phyloP scores from a whole-genome alignment of 352 stramenopile species.

The Thraustochytrium sp. region DNA sequence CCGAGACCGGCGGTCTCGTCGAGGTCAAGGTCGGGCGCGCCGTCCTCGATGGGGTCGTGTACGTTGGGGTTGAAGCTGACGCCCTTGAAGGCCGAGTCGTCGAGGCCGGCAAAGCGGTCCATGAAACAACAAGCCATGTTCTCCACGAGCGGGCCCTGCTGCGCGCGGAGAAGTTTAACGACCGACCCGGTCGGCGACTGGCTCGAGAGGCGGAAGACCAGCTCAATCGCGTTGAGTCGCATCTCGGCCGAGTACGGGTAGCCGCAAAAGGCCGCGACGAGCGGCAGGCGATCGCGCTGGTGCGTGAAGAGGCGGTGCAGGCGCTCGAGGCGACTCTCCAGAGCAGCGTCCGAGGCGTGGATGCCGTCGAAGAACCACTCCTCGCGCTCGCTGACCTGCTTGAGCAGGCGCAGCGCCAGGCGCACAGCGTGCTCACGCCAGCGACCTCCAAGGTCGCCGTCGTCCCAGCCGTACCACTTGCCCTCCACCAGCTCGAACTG shows the following conservation, averaged over 20 bases:
- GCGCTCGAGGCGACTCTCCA: constrained; percentile 28
- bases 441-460: constrained; percentile 17
- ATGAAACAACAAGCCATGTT: neutral
- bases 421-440: neutral
- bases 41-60: neutral
- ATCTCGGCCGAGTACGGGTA: constrained; percentile 38
- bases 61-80: neutral
- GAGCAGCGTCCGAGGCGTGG: neutral
- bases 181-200: constrained; percentile 8
- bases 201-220: neutral
- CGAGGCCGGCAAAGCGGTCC: neutral
- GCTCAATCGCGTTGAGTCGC: constrained; percentile 26
- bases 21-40: neutral
- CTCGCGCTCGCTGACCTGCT: constrained; percentile 5
- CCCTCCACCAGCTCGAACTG: neutral
- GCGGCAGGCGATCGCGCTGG: neutral
- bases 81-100: neutral
- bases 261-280: constrained; percentile 8
- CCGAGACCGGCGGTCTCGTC: neutral
- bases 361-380: constrained; percentile 25
- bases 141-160: neutral
- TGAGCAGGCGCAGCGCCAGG: neutral
- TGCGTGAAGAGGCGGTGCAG: constrained; percentile 36
- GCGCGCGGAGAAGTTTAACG: neutral
- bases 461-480: neutral